Percentiles rank a stretch among this genome's conserved stretches.
These are phyloP conservation scores for Arachis stenosperma DNA, from an alignment of 306 rosid species.

Conservation along the genomic window DNA sequence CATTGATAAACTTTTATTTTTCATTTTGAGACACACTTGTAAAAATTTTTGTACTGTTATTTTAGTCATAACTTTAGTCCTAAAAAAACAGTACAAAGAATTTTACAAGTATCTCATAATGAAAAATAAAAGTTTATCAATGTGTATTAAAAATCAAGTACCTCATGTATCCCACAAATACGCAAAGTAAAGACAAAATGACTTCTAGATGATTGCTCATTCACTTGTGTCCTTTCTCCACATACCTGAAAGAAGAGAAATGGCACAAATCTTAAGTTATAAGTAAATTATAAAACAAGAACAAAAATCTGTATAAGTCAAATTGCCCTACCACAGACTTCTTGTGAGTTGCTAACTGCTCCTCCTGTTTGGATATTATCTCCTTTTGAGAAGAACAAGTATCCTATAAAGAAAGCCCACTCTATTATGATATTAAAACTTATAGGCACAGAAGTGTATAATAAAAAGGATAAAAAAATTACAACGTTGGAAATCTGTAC, in stretches of 20 bases:
- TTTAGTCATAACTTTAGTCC: too few relatives aligned
- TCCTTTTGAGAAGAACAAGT: conserved; percentile 77
- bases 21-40: too few relatives aligned
- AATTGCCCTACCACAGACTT: conserved; percentile 61
- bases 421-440: conserved; percentile 14
- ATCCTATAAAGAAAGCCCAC: conserved; percentile 51
- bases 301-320: conserved; percentile 7
- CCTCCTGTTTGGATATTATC: conserved; percentile 57
- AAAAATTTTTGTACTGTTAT: too few relatives aligned
- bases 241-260: conserved; percentile 61
- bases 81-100: not conserved
- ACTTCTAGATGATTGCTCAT: conserved; percentile 96
- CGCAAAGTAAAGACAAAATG: conserved; percentile 95
- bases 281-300: not conserved
- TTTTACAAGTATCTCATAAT: not conserved
- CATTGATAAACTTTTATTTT: too few relatives aligned
- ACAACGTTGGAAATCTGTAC: conserved; percentile 2
- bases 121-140: not conserved
- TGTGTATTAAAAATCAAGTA: conserved; percentile 29
- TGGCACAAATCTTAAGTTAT: not conserved
- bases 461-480: conserved; percentile 4
- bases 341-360: conserved; percentile 61
- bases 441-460: not conserved
- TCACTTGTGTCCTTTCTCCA: conserved; percentile 93
- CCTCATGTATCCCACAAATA: conserved; percentile 86